phyloP scores from a whole-genome alignment of 2,329 filamentous ascomycete genomes.

The Aureobasidium sp. region DNA sequence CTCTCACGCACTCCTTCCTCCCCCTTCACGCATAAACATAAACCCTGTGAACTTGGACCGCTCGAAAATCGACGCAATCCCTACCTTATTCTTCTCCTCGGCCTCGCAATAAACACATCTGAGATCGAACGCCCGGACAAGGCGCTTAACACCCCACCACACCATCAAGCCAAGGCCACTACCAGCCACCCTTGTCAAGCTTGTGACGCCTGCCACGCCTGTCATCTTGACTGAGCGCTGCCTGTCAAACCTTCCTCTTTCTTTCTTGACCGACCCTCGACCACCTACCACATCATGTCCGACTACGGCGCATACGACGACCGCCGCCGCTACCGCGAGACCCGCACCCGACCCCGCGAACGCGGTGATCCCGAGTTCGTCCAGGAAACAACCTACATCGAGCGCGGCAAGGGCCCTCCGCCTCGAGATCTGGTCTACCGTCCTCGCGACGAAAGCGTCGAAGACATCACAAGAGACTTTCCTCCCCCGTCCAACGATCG shows the following conservation, averaged over 20 bases:
- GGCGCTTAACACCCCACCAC: constrained; percentile 7
- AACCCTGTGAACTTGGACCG: not conserved
- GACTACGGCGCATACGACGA: constrained; percentile 41
- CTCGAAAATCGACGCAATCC: not conserved
- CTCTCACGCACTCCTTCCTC: not conserved
- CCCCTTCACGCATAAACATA: not conserved
- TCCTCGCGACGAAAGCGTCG: constrained; percentile 67
- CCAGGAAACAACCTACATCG: constrained; percentile 41
- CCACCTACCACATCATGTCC: constrained; percentile 32
- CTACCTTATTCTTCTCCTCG: not conserved
- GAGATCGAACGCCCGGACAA: not conserved
- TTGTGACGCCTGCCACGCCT: not conserved
- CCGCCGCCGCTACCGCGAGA: constrained; percentile 35
- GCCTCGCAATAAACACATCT: not conserved
- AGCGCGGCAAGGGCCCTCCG: constrained; percentile 33
- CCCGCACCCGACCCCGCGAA: constrained; percentile 34
- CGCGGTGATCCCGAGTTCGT: constrained; percentile 44
- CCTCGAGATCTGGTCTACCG: constrained; percentile 43
- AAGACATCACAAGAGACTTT: constrained; percentile 79
- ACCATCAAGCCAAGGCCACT: not conserved
- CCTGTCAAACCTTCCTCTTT: not conserved
- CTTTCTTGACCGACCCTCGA: constrained; percentile 5
- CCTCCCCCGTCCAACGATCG: constrained; percentile 52
- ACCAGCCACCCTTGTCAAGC: not conserved
- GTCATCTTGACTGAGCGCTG: not conserved